Evolutionary conservation across 2,329 filamentous ascomycete species (phyloP), one percentile per base, ranked within the genome.

Genomic region (Claviceps citrina): DNA sequence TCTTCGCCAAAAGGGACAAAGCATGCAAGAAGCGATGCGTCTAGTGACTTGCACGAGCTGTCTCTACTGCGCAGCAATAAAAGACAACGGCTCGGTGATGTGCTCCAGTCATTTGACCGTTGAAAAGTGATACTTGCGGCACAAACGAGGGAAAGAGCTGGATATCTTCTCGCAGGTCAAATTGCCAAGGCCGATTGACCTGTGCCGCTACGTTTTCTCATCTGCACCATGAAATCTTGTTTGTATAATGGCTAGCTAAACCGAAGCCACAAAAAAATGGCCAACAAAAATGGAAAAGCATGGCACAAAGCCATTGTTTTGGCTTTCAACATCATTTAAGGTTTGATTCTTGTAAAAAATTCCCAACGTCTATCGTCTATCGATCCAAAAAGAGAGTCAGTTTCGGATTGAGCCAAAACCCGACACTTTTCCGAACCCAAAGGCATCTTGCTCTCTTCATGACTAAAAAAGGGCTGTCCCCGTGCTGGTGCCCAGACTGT

Each of bases 71-170:
- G 54, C 13, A 51, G 47, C 19, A 49, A 50, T 22, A 64, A 64
- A 48, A 53, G 55, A 40, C 55, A 50, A 41, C 49, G 54, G 4
- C 42, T 63, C 16, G 54, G 54, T 18, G 58, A 62, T 33, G 45
- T 64, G 24, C 42, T 62, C 30, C 47, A 56, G 13, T 40, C 46
- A 13, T 24, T 45, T 18, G 32, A 13, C 13, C 35, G 20, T 27
- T 39, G 15, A 31, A 25, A 22, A n/a, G n/a, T n/a, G n/a, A n/a
- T n/a, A n/a, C n/a, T n/a, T n/a, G n/a, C n/a, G n/a, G n/a, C n/a
- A n/a, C n/a, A n/a, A n/a, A n/a, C n/a, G 25, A 36, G 32, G n/a
- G 7, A 18, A 2, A 12, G n/a, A n/a, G n/a, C n/a, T n/a, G n/a
- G n/a, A n/a, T n/a, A n/a, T 30, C 10, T n/a, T 16, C 13, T 30